A percentile compares a stretch with the other conserved stretches of the same genome.
Conservation (phyloP, 805 yeast genomes). For the Starmerella lactis-condensi region DNA sequence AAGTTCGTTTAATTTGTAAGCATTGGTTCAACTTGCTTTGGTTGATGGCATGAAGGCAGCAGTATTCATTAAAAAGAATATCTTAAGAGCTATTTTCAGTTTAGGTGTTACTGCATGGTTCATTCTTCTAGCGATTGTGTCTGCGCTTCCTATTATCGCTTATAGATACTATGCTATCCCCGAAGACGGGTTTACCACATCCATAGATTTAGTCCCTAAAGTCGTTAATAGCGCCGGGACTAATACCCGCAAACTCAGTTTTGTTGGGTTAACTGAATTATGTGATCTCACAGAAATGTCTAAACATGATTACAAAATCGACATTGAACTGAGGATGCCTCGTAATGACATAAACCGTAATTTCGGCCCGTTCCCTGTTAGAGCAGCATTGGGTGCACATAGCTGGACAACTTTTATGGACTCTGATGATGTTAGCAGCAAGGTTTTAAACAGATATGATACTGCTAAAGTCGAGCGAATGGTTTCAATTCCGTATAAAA, state of each 20-base stretch:
- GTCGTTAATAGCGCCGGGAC: conserved; percentile 1
- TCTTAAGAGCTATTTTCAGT: too few relatives aligned
- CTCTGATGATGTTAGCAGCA: too few relatives aligned
- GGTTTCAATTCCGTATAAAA: conserved; percentile 20
- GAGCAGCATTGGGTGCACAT: conserved; percentile 12
- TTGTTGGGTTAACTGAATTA: conserved; percentile 8
- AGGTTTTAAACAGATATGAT: background rate
- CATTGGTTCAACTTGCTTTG: too few relatives aligned
- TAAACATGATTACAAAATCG: conserved; percentile 17
- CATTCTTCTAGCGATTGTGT: conserved; percentile 1
- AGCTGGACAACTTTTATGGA: conserved; percentile 1
- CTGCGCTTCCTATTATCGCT: conserved; percentile 4
- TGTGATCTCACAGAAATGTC: conserved; percentile 1
- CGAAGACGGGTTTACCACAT: background rate
- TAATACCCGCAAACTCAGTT: background rate
- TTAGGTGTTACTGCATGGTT: too few relatives aligned
- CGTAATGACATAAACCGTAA: conserved; percentile 18
- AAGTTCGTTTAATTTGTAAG: too few relatives aligned
- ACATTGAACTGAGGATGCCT: conserved; percentile 20
- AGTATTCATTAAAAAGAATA: too few relatives aligned
- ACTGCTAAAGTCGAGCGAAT: conserved; percentile 12
- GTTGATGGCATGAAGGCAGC: too few relatives aligned
- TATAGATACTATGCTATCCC: conserved; percentile 8
- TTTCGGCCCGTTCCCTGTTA: conserved; percentile 22
- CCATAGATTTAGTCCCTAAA: conserved; percentile 9